Evolutionary conservation across 1,284 basidiomycete species (phyloP).

Genomic region (Ustilago trichophora): DNA sequence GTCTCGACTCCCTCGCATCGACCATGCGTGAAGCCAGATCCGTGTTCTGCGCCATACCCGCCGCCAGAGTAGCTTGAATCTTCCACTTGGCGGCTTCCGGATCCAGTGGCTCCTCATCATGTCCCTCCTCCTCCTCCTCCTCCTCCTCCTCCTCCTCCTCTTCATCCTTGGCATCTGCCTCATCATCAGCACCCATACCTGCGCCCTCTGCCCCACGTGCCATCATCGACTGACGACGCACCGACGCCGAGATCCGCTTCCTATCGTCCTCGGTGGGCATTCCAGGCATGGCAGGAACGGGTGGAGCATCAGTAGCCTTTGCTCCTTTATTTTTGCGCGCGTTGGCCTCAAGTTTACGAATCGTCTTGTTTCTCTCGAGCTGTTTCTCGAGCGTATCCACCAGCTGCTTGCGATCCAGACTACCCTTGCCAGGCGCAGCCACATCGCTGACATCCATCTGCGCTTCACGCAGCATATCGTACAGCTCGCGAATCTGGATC

Average conservation of each 20-base stretch:
- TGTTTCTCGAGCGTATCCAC: slow-evolving; percentile 70
- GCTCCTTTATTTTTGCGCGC: slow-evolving; percentile 49
- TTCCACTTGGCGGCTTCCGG: slow-evolving; percentile 63
- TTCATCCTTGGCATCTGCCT: too few relatives aligned
- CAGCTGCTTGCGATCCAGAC: slow-evolving; percentile 68
- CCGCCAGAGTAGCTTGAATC: slow-evolving; percentile 61
- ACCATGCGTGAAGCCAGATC: slow-evolving; percentile 62
- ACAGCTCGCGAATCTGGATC: slow-evolving; percentile 89
- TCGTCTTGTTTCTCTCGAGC: slow-evolving; percentile 64
- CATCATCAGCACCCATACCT: too few relatives aligned
- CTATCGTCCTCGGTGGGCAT: slow-evolving; percentile 39
- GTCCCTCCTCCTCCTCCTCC: slow-evolving; percentile 24
- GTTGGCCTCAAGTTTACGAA: slow-evolving; percentile 66
- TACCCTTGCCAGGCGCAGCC: slow-evolving; percentile 49
- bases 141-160: slow-evolving; percentile 4
- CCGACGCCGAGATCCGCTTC: slow-evolving; percentile 46
- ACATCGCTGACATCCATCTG: slow-evolving; percentile 73
- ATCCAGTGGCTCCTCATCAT: slow-evolving; percentile 36
- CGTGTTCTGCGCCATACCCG: slow-evolving; percentile 63
- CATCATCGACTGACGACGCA: slow-evolving; percentile 44
- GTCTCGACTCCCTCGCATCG: slow-evolving; percentile 56
- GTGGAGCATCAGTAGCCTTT: slow-evolving; percentile 6
- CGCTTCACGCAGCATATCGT: slow-evolving; percentile 81
- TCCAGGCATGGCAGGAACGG: slow-evolving; percentile 9
- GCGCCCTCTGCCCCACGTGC: slow-evolving; percentile 14